Evolutionary conservation across 2,329 filamentous ascomycete species (phyloP), one percentile per base, ranked within the genome.

Genomic region (Pestalotiopsis sp.): DNA sequence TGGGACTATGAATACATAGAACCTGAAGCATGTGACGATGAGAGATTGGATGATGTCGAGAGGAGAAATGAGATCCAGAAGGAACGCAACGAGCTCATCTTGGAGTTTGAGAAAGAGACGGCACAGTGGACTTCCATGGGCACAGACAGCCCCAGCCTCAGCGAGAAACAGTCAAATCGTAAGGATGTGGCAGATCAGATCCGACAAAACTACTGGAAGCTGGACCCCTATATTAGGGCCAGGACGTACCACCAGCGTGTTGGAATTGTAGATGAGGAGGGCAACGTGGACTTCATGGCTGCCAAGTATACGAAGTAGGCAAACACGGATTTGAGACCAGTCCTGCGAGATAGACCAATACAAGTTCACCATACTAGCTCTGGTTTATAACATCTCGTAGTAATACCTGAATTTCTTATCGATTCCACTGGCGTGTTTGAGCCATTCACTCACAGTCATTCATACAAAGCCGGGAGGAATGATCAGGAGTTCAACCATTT

Each of bases 141-240:
- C 62, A 78, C 78, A 56, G 78, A 77, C 13, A 63, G 68, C 31
- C 65, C 67, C 27, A 59, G 57, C 9, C 66, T 52, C 25, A 69
- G 73, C 49, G 76, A 80, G 11, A 45, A 66, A 62, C 68, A 64
- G 9, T 62, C 25, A 3, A 76, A 85, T 74, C 81, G 90, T 69
- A 79, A 83, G 39, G 77, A 78, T 1, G 58, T 91, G 31, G 85
- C 86, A 2, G 81, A 84, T 67, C 75, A 84, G 65, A 73, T 93
- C 70, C 80, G 84, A 65, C 78, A 81, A 45, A 91, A 91, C 69
- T 94, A 92, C 79, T 94, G 92, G 92, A 83, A 86, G 70, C 78
- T 93, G 67, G 92, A 94, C 78, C 90, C 90, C 2, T 92, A 90
- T 75, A 77, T 93, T 20, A 83, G 91, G 41, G 89, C 90, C 25